Percentiles rank a stretch among this genome's conserved stretches.
phyloP scores from a whole-genome alignment of 345 rosid genomes.

The Euphorbia tirucalli region DNA sequence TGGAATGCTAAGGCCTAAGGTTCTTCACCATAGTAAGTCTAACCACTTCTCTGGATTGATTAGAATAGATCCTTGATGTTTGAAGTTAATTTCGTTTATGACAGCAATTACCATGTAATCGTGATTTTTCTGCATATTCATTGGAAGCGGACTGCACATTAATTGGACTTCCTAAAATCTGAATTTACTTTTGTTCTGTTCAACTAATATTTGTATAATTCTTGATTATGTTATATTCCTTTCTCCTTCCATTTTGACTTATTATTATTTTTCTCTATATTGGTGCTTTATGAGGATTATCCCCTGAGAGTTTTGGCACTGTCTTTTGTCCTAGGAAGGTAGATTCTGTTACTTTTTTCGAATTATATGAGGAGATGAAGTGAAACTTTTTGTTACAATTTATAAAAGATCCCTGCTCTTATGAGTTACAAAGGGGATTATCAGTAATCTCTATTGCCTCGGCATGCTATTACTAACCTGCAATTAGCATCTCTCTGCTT shows the following conservation, averaged over 20 bases:
- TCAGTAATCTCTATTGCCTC: background rate
- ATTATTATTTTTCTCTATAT: background rate
- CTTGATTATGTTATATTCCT: background rate
- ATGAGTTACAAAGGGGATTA: background rate
- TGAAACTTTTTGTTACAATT: background rate
- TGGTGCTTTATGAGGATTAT: background rate
- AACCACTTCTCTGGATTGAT: background rate
- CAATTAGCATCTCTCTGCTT: background rate
- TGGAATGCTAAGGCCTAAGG: constrained; percentile 1
- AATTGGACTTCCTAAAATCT: background rate
- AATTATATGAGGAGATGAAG: background rate
- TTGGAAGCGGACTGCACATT: background rate
- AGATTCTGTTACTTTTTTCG: background rate
- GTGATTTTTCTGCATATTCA: background rate
- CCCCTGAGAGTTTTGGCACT: background rate
- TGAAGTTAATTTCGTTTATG: background rate
- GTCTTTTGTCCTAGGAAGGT: background rate
- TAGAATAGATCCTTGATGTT: background rate
- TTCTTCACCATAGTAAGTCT: background rate
- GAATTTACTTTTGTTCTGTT: background rate
- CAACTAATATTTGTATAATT: background rate
- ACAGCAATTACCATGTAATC: background rate
- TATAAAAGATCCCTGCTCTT: background rate
- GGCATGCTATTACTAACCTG: background rate
- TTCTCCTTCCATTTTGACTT: background rate